A percentile compares a stretch with the other conserved stretches of the same genome.
Conservation (phyloP, 768 basidiomycete species). For the Antrodiella citrinella region DNA sequence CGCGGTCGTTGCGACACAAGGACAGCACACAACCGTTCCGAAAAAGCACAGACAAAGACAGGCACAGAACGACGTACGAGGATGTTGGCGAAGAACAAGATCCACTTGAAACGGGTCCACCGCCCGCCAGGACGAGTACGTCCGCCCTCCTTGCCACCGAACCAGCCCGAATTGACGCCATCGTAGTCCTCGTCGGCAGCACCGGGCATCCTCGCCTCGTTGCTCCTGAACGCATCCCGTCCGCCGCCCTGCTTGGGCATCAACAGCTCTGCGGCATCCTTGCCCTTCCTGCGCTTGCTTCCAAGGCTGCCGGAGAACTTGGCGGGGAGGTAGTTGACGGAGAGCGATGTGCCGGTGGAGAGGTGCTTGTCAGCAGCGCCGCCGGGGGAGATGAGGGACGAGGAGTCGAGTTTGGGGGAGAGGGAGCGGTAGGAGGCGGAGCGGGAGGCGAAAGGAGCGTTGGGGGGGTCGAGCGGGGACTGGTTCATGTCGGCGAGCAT, state of each 20-base stretch:
- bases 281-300: constrained; percentile 32
- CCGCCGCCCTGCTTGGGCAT: constrained; percentile 64
- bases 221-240: constrained; percentile 43
- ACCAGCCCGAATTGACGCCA: constrained; percentile 29
- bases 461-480: constrained; percentile 31
- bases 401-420: constrained; percentile 17
- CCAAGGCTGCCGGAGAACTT: constrained; percentile 55
- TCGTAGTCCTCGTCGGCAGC: constrained; percentile 31
- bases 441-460: constrained; percentile 29
- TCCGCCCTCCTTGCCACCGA: constrained; percentile 31
- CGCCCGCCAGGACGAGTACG: constrained; percentile 34
- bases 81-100: constrained; percentile 57
- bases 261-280: constrained; percentile 24
- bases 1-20: too few relatives aligned
- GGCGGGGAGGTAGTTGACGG: constrained; percentile 66
- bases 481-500: constrained; percentile 31
- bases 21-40: neutral
- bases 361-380: constrained; percentile 8
- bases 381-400: constrained; percentile 12
- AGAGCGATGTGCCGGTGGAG: constrained; percentile 31
- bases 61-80: constrained; percentile 36
- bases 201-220: constrained; percentile 31
- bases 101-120: constrained; percentile 87
- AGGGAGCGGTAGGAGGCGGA: constrained; percentile 17
- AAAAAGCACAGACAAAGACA: neutral